Percentiles rank a stretch among this genome's conserved stretches.
Evolutionary conservation across 1,139 yeast species (phyloP).

Genomic region (Hyphopichia wangnamkhiaoensis): DNA sequence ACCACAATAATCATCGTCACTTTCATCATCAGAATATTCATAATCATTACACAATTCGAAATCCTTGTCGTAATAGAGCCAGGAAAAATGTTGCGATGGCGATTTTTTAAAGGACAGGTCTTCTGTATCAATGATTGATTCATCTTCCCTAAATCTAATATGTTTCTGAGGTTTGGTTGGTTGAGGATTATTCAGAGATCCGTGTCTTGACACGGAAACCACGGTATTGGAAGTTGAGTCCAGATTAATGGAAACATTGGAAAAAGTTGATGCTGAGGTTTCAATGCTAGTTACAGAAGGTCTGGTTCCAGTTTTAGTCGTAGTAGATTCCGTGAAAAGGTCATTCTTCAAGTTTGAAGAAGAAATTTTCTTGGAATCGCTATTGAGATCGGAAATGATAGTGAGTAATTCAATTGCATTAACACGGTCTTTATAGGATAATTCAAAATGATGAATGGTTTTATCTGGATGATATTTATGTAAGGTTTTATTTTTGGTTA

Average conservation of each 20-base stretch:
- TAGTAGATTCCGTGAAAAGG: not conserved
- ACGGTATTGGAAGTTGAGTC: slow-evolving; percentile 14
- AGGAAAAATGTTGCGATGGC: slow-evolving; percentile 20
- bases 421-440: slow-evolving; percentile 31
- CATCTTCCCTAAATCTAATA: slow-evolving; percentile 19
- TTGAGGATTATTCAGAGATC: too few species aligned
- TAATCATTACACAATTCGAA: slow-evolving; percentile 26
- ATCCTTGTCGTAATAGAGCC: slow-evolving; percentile 44
- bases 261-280: slow-evolving; percentile 13
- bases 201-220: slow-evolving; percentile 6
- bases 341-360: not conserved
- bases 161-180: slow-evolving; percentile 2
- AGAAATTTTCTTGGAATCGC: not conserved
- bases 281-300: slow-evolving; percentile 16
- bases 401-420: slow-evolving; percentile 27
- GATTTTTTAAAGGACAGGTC: not conserved
- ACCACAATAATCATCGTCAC: slow-evolving; percentile 10
- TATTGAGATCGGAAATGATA: slow-evolving; percentile 15
- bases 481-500: slow-evolving; percentile 8
- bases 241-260: slow-evolving; percentile 14
- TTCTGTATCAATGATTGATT: slow-evolving; percentile 15
- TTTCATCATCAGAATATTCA: slow-evolving; percentile 26
- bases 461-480: slow-evolving; percentile 20
- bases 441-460: slow-evolving; percentile 23
- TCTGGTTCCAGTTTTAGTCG: slow-evolving; percentile 5